Conservation (phyloP, 176 grass and related monocot genomes). For the Paspalum vaginatum region DNA sequence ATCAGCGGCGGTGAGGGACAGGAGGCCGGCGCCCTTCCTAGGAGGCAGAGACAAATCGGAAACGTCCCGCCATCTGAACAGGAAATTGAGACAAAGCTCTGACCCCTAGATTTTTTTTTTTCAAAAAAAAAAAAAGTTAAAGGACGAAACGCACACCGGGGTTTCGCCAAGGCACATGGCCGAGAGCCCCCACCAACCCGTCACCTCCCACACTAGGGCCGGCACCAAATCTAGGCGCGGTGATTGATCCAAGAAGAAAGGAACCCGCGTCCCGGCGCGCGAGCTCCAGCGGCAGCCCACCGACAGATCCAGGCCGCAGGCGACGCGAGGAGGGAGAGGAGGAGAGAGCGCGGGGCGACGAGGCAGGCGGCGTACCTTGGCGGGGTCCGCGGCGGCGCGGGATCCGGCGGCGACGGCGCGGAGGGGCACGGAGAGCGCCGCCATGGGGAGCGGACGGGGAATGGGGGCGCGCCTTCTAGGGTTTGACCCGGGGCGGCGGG, state of each 20-base stretch:
- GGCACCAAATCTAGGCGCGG: neutral
- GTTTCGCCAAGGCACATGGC: neutral
- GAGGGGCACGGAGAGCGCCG: conserved; percentile 67
- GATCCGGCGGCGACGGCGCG: conserved; percentile 58
- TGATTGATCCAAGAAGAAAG: neutral
- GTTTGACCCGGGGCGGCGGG: conserved; percentile 29
- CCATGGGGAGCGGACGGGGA: conserved; percentile 33
- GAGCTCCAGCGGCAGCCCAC: neutral
- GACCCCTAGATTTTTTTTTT: neutral
- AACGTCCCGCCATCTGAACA: neutral
- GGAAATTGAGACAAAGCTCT: neutral
- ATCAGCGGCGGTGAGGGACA: neutral
- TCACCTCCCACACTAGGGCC: neutral
- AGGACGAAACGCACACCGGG: neutral
- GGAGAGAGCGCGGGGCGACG: neutral
- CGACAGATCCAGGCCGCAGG: too few relatives aligned
- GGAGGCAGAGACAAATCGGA: neutral
- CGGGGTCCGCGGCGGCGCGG: conserved; percentile 45
- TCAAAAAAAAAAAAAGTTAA: too few relatives aligned
- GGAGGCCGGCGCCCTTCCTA: neutral
- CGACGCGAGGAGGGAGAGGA: neutral
- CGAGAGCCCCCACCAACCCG: neutral
- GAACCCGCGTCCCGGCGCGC: neutral
- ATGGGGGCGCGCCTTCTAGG: conserved; percentile 19
- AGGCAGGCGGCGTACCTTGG: conserved; percentile 47